Percentiles rank a stretch among this genome's conserved stretches.
These are phyloP conservation scores for Isochrysis galbana DNA, from an alignment of 78 protist genomes.

Conservation along the genomic window DNA sequence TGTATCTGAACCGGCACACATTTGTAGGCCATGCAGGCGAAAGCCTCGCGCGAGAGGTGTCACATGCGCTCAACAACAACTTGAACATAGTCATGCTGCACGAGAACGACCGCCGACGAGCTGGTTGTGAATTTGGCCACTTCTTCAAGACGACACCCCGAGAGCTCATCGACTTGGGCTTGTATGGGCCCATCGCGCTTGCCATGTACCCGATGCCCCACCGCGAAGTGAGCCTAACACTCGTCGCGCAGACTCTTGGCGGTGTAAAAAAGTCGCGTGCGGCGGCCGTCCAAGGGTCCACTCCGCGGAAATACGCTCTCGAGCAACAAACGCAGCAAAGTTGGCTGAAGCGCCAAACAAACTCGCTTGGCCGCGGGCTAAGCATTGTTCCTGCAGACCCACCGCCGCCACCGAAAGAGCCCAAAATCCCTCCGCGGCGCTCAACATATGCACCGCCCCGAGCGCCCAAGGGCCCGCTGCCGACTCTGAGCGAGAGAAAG, in stretches of 20 bases:
- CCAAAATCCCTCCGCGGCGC: no score
- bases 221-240: background rate
- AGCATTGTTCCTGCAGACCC: no score
- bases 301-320: no score
- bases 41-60: background rate
- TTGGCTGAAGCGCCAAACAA: no score
- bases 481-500: no score
- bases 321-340: no score
- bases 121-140: background rate
- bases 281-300: no score
- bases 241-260: background rate
- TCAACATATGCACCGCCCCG: no score
- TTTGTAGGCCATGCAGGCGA: background rate
- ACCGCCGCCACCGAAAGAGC: no score
- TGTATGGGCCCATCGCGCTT: background rate
- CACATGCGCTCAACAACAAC: background rate
- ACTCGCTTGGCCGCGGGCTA: no score
- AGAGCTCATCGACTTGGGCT: background rate
- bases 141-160: background rate
- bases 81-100: background rate
- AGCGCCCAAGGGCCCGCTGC: no score
- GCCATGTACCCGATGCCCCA: background rate
- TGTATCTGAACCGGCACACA: background rate
- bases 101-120: background rate
- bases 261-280: background rate